These are phyloP conservation scores for Cladorrhinum samala DNA, from an alignment of 495 filamentous ascomycete genomes.

Conservation along the genomic window DNA sequence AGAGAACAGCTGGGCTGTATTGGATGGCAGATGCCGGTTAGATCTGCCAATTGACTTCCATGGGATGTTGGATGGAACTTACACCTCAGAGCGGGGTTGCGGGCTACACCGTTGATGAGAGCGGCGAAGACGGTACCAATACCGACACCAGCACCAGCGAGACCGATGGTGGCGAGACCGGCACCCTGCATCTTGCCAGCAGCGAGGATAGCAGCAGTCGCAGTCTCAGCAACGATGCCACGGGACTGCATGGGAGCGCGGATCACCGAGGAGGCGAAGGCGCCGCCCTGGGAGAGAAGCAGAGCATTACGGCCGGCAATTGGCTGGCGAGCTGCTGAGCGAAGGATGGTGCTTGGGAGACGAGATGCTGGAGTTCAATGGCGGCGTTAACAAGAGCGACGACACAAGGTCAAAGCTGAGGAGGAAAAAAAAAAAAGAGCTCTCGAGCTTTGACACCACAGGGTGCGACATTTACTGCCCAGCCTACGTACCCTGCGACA, in stretches of 20 bases:
- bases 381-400: slow-evolving; percentile 8
- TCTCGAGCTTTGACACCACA: no score
- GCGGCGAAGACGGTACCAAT: slow-evolving; percentile 36
- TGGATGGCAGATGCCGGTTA: neutral
- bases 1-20: slow-evolving; percentile 30
- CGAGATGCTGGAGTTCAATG: slow-evolving; percentile 13
- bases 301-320: slow-evolving; percentile 18
- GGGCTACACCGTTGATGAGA: slow-evolving; percentile 34
- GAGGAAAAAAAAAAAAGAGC: slow-evolving; percentile 1
- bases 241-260: slow-evolving; percentile 25
- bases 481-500: slow-evolving; percentile 18
- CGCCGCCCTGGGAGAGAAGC: slow-evolving; percentile 16
- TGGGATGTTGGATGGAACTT: no score
- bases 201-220: slow-evolving; percentile 29
- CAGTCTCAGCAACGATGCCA: slow-evolving; percentile 30
- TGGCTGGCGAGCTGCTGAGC: slow-evolving; percentile 11
- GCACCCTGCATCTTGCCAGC: slow-evolving; percentile 35
- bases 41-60: slow-evolving; percentile 6
- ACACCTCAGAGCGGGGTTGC: slow-evolving; percentile 34
- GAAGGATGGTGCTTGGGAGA: slow-evolving; percentile 25
- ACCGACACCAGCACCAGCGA: slow-evolving; percentile 37
- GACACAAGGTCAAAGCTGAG: neutral
- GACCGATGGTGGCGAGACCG: slow-evolving; percentile 34
- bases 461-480: slow-evolving; percentile 4
- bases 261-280: slow-evolving; percentile 15